A percentile compares a stretch with the other conserved stretches of the same genome.
Conservation (phyloP, 345 rosid species). For the Jatropha curcas region DNA sequence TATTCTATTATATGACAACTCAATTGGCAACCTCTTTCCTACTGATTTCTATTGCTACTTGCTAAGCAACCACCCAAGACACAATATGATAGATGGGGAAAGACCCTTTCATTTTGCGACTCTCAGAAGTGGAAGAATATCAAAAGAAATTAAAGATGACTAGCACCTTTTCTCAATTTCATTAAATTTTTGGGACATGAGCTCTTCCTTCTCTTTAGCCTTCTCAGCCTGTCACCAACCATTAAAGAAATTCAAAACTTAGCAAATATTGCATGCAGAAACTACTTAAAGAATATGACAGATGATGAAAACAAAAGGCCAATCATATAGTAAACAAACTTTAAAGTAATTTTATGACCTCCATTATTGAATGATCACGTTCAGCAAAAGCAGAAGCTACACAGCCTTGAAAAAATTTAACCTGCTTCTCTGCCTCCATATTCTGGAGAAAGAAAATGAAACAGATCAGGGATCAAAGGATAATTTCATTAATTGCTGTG, state of each 20-base stretch:
- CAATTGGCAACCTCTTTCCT: background rate
- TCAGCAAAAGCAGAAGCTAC: constrained; percentile 98
- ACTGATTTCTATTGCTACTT: background rate
- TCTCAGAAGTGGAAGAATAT: background rate
- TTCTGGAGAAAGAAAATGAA: constrained; percentile 50
- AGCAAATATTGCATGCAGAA: background rate
- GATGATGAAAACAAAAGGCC: background rate
- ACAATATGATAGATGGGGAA: too few species aligned
- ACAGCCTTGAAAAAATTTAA: constrained; percentile 92
- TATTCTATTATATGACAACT: background rate
- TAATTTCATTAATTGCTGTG: background rate
- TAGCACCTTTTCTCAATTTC: constrained; percentile 64
- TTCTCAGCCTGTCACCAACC: constrained; percentile 78
- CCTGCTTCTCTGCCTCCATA: constrained; percentile 86
- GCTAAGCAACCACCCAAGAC: background rate
- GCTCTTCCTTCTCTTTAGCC: constrained; percentile 88
- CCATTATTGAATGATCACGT: constrained; percentile 90
- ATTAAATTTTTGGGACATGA: constrained; percentile 55
- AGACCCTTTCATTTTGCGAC: background rate
- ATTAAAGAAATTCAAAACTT: constrained; percentile 15
- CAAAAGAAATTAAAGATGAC: background rate
- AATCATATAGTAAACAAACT: constrained; percentile 10
- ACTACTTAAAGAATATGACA: background rate
- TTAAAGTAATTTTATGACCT: constrained; percentile 43
- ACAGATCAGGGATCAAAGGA: constrained; percentile 11